Base-by-base conservation (phyloP, 2,329 filamentous ascomycete genomes). In the Phoma sp. region DNA sequence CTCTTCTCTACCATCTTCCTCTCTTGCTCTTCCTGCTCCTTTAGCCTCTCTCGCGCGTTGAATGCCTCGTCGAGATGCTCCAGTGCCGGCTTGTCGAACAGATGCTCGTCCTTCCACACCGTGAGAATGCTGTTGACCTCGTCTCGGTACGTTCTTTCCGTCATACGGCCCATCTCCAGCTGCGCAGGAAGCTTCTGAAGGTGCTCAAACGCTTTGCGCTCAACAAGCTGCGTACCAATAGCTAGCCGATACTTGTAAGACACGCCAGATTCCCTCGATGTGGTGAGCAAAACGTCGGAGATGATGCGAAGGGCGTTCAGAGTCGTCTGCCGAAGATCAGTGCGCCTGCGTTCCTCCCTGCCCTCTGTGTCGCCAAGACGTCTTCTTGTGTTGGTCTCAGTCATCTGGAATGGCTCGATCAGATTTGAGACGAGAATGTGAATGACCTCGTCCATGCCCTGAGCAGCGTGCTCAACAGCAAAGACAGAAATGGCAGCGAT, bases 361-460 rank as follows among this genome's bases (percentile, higher is more conserved):
- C 51, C 55, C 15, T 68, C 67, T 2, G 45, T 47, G 32, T 64
- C 53, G 6, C 62, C 59, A 24, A 60, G 45, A 7, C 53, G 46
- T 19, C 60, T 76, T 7, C 84, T 79, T 0, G 87, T 85, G 56
- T 91, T 93, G 22, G 89, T 90, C 6, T 83, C 84, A 1, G 87
- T 91, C 62, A 88, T 85, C 6, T 87, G 84, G 54, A 96, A 86
- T 0, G 95, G 95, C 46, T 83, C 85, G 55, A 89, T 82, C 31
- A 98, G 82, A 67, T 99, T 98, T 1, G 87, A 83, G 0, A 96
- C 84, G 33, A 98, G 87, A 76, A 96, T 85, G 44, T 94, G 85
- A n/a, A 96, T 92, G 32, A 97, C 88, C 77, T 98, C 95, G 61
- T 96, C 90, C 12, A 91, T 90, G 15, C 93, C 95, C 19, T 87